Evolutionary conservation across 495 filamentous ascomycete genomes (phyloP).

Genomic region (Xylaria palmicola): DNA sequence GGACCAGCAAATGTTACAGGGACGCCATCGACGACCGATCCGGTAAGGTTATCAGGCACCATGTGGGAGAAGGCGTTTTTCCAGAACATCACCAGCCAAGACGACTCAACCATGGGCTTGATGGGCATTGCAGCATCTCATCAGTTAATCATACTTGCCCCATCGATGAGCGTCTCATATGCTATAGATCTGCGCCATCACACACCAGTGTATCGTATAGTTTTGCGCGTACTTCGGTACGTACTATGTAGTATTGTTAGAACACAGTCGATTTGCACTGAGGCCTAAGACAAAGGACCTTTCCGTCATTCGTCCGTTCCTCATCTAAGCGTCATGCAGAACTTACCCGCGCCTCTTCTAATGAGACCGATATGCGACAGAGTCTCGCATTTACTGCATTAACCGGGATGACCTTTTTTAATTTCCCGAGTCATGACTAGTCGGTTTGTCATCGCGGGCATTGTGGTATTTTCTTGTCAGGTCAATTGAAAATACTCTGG

Average conservation of each 20-base stretch:
- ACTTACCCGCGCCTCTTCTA: background rate
- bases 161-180: background rate
- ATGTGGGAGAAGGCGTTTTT: background rate
- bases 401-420: constrained; percentile 1
- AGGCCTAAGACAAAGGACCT: background rate
- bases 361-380: background rate
- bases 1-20: background rate
- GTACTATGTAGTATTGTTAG: background rate
- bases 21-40: background rate
- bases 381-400: background rate
- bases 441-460: constrained; percentile 4
- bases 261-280: background rate
- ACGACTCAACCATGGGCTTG: too few relatives aligned
- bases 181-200: background rate
- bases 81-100: background rate
- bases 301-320: background rate
- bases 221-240: background rate
- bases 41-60: constrained; percentile 3
- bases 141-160: background rate
- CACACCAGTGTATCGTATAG: background rate
- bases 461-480: background rate
- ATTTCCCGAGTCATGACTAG: background rate
- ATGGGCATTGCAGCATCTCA: background rate
- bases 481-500: background rate
- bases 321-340: constrained; percentile 1